Evolutionary conservation across 371 early-diverging fungal species (phyloP).

Genomic region (Blakeslea trispora): DNA sequence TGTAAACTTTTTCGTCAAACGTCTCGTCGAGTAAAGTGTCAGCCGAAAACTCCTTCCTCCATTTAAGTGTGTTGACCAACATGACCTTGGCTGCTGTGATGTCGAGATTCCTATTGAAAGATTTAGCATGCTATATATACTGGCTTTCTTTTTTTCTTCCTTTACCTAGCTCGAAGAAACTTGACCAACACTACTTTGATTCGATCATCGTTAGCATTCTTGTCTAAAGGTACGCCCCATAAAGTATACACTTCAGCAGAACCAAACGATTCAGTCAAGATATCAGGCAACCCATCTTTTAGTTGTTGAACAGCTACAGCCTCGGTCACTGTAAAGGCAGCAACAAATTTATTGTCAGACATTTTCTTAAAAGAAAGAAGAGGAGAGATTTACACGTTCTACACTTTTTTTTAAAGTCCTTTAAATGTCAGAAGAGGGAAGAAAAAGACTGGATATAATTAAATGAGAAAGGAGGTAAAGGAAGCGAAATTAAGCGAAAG

Average conservation of each 20-base stretch:
- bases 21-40: constrained; percentile 50
- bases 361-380: constrained; percentile 5
- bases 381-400: too few relatives aligned
- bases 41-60: constrained; percentile 56
- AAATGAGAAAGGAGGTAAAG: too few relatives aligned
- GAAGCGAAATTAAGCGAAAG: too few relatives aligned
- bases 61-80: constrained; percentile 52
- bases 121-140: background rate
- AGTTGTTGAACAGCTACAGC: constrained; percentile 43
- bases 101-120: constrained; percentile 32
- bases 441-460: too few relatives aligned
- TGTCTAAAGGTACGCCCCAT: constrained; percentile 55
- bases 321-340: constrained; percentile 44
- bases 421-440: too few relatives aligned
- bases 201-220: constrained; percentile 49
- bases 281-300: constrained; percentile 48
- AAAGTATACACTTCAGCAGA: constrained; percentile 37
- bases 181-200: constrained; percentile 59
- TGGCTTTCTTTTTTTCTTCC: background rate
- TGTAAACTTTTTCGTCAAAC: constrained; percentile 18
- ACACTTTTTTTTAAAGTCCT: too few relatives aligned
- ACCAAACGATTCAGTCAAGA: constrained; percentile 37
- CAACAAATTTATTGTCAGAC: constrained; percentile 20
- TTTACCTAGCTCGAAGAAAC: constrained; percentile 58
- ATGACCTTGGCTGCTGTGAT: constrained; percentile 46